A percentile compares a stretch with the other conserved stretches of the same genome.
Conservation (phyloP, 768 basidiomycete genomes). For the Calocera viscosa region DNA sequence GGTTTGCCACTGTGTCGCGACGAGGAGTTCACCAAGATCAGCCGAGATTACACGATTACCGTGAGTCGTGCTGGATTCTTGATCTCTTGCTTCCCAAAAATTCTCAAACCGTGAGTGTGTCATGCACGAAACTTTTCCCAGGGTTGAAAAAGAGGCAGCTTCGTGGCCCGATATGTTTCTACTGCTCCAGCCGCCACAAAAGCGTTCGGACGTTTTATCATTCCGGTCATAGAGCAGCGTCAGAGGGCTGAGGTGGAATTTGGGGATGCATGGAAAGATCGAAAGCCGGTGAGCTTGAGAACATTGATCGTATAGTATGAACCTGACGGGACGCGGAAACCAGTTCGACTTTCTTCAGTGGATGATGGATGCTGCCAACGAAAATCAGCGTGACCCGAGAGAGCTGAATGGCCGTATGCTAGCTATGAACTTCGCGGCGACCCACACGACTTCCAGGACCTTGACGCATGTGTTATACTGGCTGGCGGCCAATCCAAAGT, state of each 20-base stretch:
- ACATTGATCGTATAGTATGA: constrained; percentile 9
- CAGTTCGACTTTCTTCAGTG: constrained; percentile 10
- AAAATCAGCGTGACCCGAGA: neutral
- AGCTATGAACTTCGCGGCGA: constrained; percentile 6
- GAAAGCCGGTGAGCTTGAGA: constrained; percentile 17
- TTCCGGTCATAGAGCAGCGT: neutral
- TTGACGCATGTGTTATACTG: constrained; percentile 5
- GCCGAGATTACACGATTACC: neutral
- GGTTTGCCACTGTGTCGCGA: constrained; percentile 14
- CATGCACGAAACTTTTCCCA: neutral
- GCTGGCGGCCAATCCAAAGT: neutral
- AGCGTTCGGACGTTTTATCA: neutral
- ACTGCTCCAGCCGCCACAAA: neutral
- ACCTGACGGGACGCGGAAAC: constrained; percentile 7
- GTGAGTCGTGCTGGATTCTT: neutral
- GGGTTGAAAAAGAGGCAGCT: constrained; percentile 11
- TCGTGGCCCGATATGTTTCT: neutral
- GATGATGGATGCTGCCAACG: constrained; percentile 8
- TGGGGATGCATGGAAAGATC: constrained; percentile 10
- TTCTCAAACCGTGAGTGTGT: constrained; percentile 13
- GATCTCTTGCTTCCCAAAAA: constrained; percentile 5
- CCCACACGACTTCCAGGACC: constrained; percentile 2
- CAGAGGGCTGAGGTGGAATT: neutral
- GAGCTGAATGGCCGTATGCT: constrained; percentile 13
- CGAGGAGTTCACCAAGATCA: constrained; percentile 9